A percentile compares a stretch with the other conserved stretches of the same genome.
Evolutionary conservation across 208 protist species (phyloP).

Genomic region (Leishmania aethiopica): DNA sequence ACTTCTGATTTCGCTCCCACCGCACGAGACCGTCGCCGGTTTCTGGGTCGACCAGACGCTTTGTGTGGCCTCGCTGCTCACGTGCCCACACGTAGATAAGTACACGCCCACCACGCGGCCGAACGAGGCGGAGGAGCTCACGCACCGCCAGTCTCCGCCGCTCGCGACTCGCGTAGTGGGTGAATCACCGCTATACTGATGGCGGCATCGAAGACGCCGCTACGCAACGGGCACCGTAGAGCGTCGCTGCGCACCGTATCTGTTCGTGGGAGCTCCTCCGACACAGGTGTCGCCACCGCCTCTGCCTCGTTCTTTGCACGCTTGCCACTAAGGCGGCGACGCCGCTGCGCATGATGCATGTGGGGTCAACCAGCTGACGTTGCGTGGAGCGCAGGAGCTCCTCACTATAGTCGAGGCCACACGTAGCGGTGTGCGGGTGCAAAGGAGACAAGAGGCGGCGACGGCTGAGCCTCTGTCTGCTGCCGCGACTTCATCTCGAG

Average conservation of each 20-base stretch:
- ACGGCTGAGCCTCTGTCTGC: background rate
- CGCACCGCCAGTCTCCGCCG: constrained; percentile 52
- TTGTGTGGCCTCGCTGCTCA: constrained; percentile 33
- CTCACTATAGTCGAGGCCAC: constrained; percentile 67
- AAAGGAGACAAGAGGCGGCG: background rate
- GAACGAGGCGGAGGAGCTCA: constrained; percentile 80
- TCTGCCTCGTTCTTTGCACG: constrained; percentile 1
- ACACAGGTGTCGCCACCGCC: constrained; percentile 12
- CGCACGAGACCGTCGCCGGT: constrained; percentile 64
- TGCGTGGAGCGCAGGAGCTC: constrained; percentile 66
- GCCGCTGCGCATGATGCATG: constrained; percentile 17
- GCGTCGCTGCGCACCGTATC: constrained; percentile 73
- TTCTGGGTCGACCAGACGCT: constrained; percentile 38
- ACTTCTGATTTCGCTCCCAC: constrained; percentile 68
- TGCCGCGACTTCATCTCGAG: background rate
- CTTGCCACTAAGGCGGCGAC: constrained; percentile 12
- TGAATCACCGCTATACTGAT: constrained; percentile 93
- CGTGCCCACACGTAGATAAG: constrained; percentile 90
- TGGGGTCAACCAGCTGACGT: constrained; percentile 45
- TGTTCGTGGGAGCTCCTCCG: constrained; percentile 39
- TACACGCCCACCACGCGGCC: constrained; percentile 52
- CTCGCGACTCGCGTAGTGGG: constrained; percentile 72
- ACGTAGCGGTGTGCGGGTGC: constrained; percentile 49
- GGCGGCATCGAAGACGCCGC: constrained; percentile 69
- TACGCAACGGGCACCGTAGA: constrained; percentile 62